These are phyloP conservation scores for Neoscytalidium dimidiatum DNA, from an alignment of 2,329 filamentous ascomycete genomes.

Conservation along the genomic window DNA sequence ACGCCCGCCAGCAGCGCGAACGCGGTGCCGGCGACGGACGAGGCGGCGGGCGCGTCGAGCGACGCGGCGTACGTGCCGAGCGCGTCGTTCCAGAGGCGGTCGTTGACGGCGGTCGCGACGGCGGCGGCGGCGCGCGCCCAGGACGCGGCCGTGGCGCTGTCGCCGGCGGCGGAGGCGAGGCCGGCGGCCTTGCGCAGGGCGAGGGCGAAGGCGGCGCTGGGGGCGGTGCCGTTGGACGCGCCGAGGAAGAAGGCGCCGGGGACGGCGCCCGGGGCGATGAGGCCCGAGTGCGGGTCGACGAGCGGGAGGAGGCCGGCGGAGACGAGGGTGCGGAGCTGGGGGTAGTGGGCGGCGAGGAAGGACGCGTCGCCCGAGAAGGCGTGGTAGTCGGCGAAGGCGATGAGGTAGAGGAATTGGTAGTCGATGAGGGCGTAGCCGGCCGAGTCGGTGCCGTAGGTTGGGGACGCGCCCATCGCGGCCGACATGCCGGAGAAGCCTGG, in stretches of 20 bases:
- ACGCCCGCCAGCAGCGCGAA: constrained; percentile 38
- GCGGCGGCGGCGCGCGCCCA: constrained; percentile 27
- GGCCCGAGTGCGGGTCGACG: constrained; percentile 30
- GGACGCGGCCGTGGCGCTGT: constrained; percentile 26
- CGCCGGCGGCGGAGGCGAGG: constrained; percentile 35
- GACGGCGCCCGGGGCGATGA: constrained; percentile 24
- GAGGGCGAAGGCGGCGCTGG: constrained; percentile 28
- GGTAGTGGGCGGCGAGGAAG: constrained; percentile 27
- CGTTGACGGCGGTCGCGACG: constrained; percentile 32
- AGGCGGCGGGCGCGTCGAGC: constrained; percentile 29
- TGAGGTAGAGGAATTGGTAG: constrained; percentile 35
- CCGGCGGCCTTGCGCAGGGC: constrained; percentile 30
- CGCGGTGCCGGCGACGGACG: constrained; percentile 28
- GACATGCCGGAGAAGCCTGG: constrained; percentile 23
- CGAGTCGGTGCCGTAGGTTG: constrained; percentile 14
- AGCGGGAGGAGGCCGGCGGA: constrained; percentile 27
- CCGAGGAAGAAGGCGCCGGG: constrained; percentile 28
- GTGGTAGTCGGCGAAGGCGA: constrained; percentile 31
- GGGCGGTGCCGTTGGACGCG: constrained; percentile 32
- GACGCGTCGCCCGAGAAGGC: constrained; percentile 25
- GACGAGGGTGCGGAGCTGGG: constrained; percentile 27
- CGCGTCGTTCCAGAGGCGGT: constrained; percentile 34
- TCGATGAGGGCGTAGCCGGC: constrained; percentile 26
- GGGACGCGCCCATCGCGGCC: constrained; percentile 18
- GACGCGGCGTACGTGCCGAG: constrained; percentile 36